These are phyloP conservation scores for Hanseniaspora hatyaiensis DNA, from an alignment of 805 yeast genomes.

Conservation along the genomic window DNA sequence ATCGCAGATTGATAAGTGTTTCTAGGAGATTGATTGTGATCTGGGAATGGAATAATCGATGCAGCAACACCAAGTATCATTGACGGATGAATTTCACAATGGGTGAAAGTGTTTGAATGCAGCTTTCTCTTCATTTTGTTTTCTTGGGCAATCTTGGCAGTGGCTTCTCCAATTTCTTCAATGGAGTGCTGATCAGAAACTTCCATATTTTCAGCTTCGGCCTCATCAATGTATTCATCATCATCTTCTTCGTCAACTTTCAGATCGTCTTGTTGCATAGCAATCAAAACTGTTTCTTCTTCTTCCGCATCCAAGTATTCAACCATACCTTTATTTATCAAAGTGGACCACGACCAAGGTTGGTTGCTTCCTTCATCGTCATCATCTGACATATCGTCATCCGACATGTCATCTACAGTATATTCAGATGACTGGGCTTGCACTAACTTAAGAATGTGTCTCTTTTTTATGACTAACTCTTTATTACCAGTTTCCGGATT, in stretches of 20 bases:
- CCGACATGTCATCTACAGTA: constrained; percentile 38
- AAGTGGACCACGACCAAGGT: constrained; percentile 67
- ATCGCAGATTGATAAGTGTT: constrained; percentile 98
- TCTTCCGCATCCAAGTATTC: constrained; percentile 98
- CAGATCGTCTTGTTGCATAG: constrained; percentile 96
- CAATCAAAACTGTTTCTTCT: constrained; percentile 96
- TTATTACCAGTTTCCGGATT: constrained; percentile 52
- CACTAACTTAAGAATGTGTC: constrained; percentile 62
- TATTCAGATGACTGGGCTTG: constrained; percentile 46
- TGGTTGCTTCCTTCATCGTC: constrained; percentile 39
- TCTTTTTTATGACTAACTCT: constrained; percentile 73
- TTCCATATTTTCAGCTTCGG: constrained; percentile 21
- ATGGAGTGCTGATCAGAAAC: constrained; percentile 27
- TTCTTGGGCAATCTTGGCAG: constrained; percentile 36
- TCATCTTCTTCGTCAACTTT: constrained; percentile 45
- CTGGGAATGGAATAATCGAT: constrained; percentile 97
- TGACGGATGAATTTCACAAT: constrained; percentile 97
- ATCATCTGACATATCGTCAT: constrained; percentile 32
- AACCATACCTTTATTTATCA: constrained; percentile 74
- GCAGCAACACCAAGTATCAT: constrained; percentile 99
- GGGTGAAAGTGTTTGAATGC: constrained; percentile 78
- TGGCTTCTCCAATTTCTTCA: constrained; percentile 40
- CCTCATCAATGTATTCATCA: constrained; percentile 24
- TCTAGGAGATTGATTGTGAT: constrained; percentile 98
- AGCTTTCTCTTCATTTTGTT: constrained; percentile 71